phyloP scores from a whole-genome alignment of 2,329 filamentous ascomycete species.

The Fusarium armeniacum region DNA sequence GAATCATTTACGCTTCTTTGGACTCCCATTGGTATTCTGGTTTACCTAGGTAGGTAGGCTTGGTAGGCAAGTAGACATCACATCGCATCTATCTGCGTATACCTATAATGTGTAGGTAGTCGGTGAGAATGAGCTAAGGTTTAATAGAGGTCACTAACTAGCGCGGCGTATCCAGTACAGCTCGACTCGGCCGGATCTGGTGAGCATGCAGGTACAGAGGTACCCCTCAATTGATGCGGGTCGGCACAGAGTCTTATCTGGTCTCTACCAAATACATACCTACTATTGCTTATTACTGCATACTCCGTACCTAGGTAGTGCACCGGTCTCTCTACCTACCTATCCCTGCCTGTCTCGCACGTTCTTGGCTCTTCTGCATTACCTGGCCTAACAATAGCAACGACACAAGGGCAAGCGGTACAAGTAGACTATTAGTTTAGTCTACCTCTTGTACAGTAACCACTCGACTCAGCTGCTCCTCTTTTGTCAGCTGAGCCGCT shows the following conservation, averaged over 20 bases:
- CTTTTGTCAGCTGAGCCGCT: slow-evolving; percentile 37
- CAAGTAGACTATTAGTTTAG: background rate
- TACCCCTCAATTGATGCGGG: slow-evolving; percentile 26
- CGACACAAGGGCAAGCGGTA: slow-evolving; percentile 5
- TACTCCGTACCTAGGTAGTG: too few species aligned
- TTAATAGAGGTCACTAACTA: slow-evolving; percentile 17
- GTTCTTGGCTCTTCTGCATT: slow-evolving; percentile 36
- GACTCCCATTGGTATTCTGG: background rate
- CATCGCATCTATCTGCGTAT: background rate
- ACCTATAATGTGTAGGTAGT: background rate
- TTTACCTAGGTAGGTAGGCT: too few species aligned
- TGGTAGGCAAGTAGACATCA: too few species aligned
- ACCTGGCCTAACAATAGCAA: slow-evolving; percentile 33
- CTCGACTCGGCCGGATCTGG: background rate
- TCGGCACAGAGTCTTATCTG: slow-evolving; percentile 9
- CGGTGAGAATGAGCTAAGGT: slow-evolving; percentile 9
- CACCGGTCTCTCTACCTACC: background rate
- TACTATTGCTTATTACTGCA: too few species aligned
- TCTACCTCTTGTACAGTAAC: slow-evolving; percentile 3
- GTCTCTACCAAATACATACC: background rate
- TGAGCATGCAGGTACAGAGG: slow-evolving; percentile 15
- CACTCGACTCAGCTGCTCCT: slow-evolving; percentile 22
- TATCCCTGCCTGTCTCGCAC: slow-evolving; percentile 2
- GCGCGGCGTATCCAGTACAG: slow-evolving; percentile 24
- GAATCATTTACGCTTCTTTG: background rate